Conservation (phyloP, 2,329 filamentous ascomycete genomes). For the Fusarium sp. region DNA sequence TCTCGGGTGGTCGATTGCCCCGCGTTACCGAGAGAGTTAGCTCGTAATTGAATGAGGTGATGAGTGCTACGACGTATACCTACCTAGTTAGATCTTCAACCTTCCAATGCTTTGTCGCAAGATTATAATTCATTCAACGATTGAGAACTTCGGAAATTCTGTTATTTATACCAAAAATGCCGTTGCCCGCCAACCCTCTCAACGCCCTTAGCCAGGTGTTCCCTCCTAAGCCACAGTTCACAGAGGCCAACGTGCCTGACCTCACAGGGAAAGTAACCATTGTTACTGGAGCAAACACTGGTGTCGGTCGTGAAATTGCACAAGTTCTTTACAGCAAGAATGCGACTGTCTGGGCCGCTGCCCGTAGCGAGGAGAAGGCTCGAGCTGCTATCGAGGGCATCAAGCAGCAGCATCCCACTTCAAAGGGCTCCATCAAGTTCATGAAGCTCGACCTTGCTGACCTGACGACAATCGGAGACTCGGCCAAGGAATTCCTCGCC, state of each 20-base stretch:
- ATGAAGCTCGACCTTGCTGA: slow-evolving; percentile 62
- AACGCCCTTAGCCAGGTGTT: slow-evolving; percentile 41
- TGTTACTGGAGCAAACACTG: slow-evolving; percentile 60
- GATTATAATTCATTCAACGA: neutral
- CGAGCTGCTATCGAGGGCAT: slow-evolving; percentile 61
- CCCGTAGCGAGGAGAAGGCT: slow-evolving; percentile 62
- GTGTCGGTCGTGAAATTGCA: slow-evolving; percentile 65
- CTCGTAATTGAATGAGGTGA: slow-evolving; percentile 19
- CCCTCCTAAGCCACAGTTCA: slow-evolving; percentile 46
- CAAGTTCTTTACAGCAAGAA: slow-evolving; percentile 67
- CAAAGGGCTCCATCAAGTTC: slow-evolving; percentile 58
- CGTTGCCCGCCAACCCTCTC: slow-evolving; percentile 23
- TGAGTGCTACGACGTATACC: neutral
- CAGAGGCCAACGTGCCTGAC: slow-evolving; percentile 74
- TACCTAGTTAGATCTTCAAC: neutral
- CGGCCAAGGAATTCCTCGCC: slow-evolving; percentile 51
- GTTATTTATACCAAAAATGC: slow-evolving; percentile 2
- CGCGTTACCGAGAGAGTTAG: slow-evolving; percentile 29
- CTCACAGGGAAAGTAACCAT: slow-evolving; percentile 65
- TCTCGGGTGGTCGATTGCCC: slow-evolving; percentile 27
- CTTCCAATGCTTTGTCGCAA: neutral
- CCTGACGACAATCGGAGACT: slow-evolving; percentile 52
- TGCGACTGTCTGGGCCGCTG: slow-evolving; percentile 68
- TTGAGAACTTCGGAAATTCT: neutral
- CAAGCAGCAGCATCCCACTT: slow-evolving; percentile 53